Evolutionary conservation across 1,139 yeast species (phyloP), one percentile per base, ranked within the genome.

Genomic region (Lodderomyces parapsilosis): DNA sequence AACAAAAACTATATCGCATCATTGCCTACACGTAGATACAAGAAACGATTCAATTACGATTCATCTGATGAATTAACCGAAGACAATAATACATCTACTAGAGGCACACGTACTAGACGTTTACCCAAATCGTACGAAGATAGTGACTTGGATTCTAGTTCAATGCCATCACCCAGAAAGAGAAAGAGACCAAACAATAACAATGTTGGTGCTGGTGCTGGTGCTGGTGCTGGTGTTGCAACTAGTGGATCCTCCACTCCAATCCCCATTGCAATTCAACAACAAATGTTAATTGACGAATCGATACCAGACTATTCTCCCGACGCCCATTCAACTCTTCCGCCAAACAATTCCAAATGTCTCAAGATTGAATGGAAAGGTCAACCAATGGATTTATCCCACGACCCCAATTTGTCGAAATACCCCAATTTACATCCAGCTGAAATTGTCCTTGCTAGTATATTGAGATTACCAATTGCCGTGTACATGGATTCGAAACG

Each of bases 301-400:
- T 60, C 67, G 28, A 72, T 74, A 44, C 80, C 68, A n/a, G 97
- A 93, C 63, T 91, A 76, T 62, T 81, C 93, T 6, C 98, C 98
- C 5, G 64, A 64, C 45, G 67, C 87, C 1, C 59, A 73, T 1
- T 41, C 39, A 6, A 74, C 86, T 0, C 71, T 93, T 47, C 90
- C 95, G 25, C 68, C 77, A 18, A 82, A 81, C 55, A 82, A 82
- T 56, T 52, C 66, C 38, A 83, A 84, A 63, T 80, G 90, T 53
- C 74, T 93, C 55, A 85, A 85, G 58, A 87, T 95, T 39, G 98
- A 91, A 60, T 93, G 99, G 99, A 91, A 91, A 68, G 98, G 98
- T 9, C 95, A 90, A 55, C 96, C 97, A 35, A 89, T 93, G 96
- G 95, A 88, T 62, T 75, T 93, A 48, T 73, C 85, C 11, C 58